Evolutionary conservation across 148 eudicot species (phyloP), one percentile per base, ranked within the genome.

Genomic region (Beta vulgaris): DNA sequence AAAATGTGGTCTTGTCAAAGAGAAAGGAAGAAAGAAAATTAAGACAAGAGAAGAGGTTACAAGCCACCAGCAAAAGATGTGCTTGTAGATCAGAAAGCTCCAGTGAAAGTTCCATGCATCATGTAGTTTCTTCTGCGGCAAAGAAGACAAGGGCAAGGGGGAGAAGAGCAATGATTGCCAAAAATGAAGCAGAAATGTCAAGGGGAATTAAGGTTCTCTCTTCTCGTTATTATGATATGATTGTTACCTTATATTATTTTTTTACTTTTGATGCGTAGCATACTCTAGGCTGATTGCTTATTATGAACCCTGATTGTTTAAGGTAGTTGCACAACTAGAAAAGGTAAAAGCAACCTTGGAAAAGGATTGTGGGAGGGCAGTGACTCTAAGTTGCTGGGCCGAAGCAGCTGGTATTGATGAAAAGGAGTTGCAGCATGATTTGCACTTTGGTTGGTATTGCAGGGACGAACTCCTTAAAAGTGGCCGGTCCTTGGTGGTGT

Each of bases 131-230:
- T 61, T 78, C 77, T 59, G 25, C 77, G 18, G 81, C 84, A 73
- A 76, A 82, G 73, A 65, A 76, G 75, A 67, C 71, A 13, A 87
- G 76, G 43, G 78, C 81, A 3, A 80, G 65, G 67, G 76, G 79
- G 25, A 84, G 80, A 83, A 85, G 91, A 75, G 59, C 31, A 54
- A 74, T 60, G 32, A 18, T 89, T 74, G 76, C 86, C 35, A 91
- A 82, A 79, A 93, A 86, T 78, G 97, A 93, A 78, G 97, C 94
- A 13, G 92, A 93, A 69, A 81, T 93, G 92, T 80, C 97, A 7
- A 67, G 59, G 34, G 94, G 90, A 40, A 83, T 93, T 42, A 93
- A 91, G 98, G 98, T 93, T 70, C 77, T 70, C 73, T 80, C 40
- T 58, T 34, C 21, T 76, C 77, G 74, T 73, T 48, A 26, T 73